Evolutionary conservation across 1,284 basidiomycete species (phyloP), one percentile per base, ranked within the genome.

Genomic region (Thecaphora thlaspeos): DNA sequence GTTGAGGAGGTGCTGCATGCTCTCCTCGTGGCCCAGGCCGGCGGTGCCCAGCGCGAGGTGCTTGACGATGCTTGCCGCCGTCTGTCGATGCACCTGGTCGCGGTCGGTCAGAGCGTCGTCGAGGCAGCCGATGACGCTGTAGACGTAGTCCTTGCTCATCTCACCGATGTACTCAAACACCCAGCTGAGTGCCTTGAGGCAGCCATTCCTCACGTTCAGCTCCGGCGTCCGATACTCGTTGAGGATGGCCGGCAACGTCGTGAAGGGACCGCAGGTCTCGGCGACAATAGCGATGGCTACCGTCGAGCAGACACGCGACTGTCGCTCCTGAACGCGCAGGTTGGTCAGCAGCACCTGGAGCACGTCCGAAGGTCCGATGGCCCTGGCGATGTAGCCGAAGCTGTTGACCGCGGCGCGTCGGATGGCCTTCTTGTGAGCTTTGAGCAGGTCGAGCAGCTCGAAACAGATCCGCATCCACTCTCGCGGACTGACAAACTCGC

Each of bases 381-480:
- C 94, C 82, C 97, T 96, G 58, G 95, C 95, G 64, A 99, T 98
- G 74, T 98, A 99, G 72, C 95, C 95, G 69, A 99, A 98, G 3
- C 93, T 96, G 82, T 98, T 98, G 81, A 98, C 94, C 17, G 94
- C 93, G 0, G 95, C 95, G 79, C 94, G 90, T 51, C 95, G 88
- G 74, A 98, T 98, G 34, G 90, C 93, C 81, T 96, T 96, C 82
- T 98, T 98, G 82, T 99, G 95, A 9, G 95, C 95, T 79, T 98
- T 98, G 72, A 99, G 84, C 39, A 99, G 82, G 75, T 98, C 95
- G 44, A 99, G 84, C 37, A 99, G 82, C 79, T 99, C 95, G 80
- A 98, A 98, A 79, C 95, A 98, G 79, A 99, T 99, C 75, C 95
- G 88, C 95, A 99, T 98, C 94, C 94, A 98, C 81, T 98, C 95